phyloP scores from a whole-genome alignment of 495 filamentous ascomycete genomes.

The Tuber brumale region DNA sequence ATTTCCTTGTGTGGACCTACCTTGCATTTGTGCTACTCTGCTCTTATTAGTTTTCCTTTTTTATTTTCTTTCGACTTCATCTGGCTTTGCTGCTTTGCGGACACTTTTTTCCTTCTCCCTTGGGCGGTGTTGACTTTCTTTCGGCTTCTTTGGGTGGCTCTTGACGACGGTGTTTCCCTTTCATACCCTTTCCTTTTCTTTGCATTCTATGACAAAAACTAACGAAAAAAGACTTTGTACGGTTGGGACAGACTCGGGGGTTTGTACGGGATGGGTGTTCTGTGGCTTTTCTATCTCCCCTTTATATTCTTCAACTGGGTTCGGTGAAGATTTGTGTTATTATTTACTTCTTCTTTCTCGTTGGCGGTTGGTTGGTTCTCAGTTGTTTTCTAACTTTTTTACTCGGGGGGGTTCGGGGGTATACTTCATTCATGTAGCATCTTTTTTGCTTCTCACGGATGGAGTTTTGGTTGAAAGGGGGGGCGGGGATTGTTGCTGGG shows the following conservation, averaged over 20 bases:
- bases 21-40: not conserved
- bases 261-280: not conserved
- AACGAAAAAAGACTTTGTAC: constrained; percentile 6
- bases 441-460: constrained; percentile 1
- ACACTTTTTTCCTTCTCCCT: not conserved
- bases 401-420: not conserved
- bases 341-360: not conserved
- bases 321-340: constrained; percentile 1
- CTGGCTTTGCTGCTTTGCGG: not conserved
- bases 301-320: not conserved
- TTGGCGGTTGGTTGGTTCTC: not conserved
- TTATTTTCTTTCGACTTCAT: not conserved
- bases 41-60: not conserved
- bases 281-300: not conserved
- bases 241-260: constrained; percentile 1
- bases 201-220: constrained; percentile 4
- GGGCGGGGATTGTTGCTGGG: not conserved
- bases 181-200: not conserved
- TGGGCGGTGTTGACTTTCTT: not conserved
- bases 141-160: not conserved
- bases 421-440: constrained; percentile 4
- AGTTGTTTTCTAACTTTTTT: not conserved
- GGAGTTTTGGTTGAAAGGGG: not conserved
- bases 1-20: not conserved
- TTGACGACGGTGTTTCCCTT: not conserved